These are phyloP conservation scores for Spencermartinsiella europaea DNA, from an alignment of 805 yeast species.

Conservation along the genomic window DNA sequence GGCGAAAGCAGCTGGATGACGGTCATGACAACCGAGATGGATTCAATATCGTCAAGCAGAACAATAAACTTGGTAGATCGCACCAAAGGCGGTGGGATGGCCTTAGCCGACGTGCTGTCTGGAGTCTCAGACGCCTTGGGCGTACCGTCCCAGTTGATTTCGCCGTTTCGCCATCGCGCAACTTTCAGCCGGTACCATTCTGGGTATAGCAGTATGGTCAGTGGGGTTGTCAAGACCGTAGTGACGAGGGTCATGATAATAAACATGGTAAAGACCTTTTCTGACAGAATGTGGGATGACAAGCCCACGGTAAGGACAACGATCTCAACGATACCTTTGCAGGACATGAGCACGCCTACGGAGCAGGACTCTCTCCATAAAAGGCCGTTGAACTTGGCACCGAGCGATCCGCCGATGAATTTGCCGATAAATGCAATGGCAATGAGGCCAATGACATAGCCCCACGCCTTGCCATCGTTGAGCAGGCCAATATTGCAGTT, in stretches of 20 bases:
- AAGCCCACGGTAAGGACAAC: slow-evolving; percentile 73
- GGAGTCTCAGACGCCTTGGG: slow-evolving; percentile 6
- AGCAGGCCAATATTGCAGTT: slow-evolving; percentile 62
- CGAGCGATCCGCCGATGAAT: slow-evolving; percentile 58
- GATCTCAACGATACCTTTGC: slow-evolving; percentile 84
- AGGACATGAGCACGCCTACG: slow-evolving; percentile 79
- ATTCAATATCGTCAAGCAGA: slow-evolving; percentile 29
- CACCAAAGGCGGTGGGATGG: slow-evolving; percentile 3
- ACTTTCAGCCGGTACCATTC: slow-evolving; percentile 26
- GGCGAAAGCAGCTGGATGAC: slow-evolving; percentile 26
- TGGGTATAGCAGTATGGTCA: slow-evolving; percentile 60
- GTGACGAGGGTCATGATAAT: slow-evolving; percentile 76
- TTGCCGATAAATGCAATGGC: slow-evolving; percentile 65
- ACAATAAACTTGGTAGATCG: slow-evolving; percentile 18
- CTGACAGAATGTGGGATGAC: slow-evolving; percentile 60
- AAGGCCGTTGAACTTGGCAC: slow-evolving; percentile 57
- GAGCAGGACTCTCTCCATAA: slow-evolving; percentile 69
- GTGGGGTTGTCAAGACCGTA: slow-evolving; percentile 75
- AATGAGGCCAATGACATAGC: slow-evolving; percentile 62
- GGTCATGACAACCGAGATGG: slow-evolving; percentile 29
- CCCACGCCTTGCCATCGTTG: slow-evolving; percentile 70
- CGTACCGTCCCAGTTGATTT: slow-evolving; percentile 31
- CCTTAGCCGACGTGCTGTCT: slow-evolving; percentile 18
- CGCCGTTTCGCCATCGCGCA: slow-evolving; percentile 24
- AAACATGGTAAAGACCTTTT: slow-evolving; percentile 70